Percentiles rank a stretch among this genome's conserved stretches.
These are phyloP conservation scores for Poterioochromonas sp. DNA, from an alignment of 352 stramenopile genomes.

Conservation along the genomic window DNA sequence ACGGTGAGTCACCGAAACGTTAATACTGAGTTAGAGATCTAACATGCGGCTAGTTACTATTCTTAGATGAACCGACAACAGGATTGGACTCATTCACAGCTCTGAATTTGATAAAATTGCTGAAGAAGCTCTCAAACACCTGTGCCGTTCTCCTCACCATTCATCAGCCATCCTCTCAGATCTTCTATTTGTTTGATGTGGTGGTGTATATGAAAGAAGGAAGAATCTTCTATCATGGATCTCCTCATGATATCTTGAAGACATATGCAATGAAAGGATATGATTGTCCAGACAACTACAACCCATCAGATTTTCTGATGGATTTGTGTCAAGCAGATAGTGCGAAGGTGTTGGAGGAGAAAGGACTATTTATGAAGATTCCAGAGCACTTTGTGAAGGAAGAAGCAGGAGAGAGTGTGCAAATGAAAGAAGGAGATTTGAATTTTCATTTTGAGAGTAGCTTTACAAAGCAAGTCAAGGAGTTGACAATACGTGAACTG, in stretches of 20 bases:
- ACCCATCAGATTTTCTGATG: constrained; percentile 50
- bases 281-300: constrained; percentile 6
- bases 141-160: constrained; percentile 78
- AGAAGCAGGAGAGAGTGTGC: neutral
- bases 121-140: constrained; percentile 71
- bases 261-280: neutral
- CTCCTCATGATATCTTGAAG: neutral
- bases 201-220: constrained; percentile 16
- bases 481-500: constrained; percentile 38
- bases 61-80: constrained; percentile 66
- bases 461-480: constrained; percentile 17
- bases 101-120: constrained; percentile 66
- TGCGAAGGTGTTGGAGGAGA: neutral
- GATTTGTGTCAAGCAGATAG: constrained; percentile 45
- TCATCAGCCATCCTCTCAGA: constrained; percentile 72
- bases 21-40: too few species aligned
- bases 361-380: neutral
- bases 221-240: constrained; percentile 17
- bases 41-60: too few species aligned
- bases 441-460: too few species aligned
- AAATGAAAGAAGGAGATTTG: too few species aligned
- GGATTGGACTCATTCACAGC: constrained; percentile 70
- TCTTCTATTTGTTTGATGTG: constrained; percentile 61
- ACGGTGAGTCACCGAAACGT: too few species aligned
- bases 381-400: neutral